phyloP scores from a whole-genome alignment of 768 basidiomycete genomes.

The Astraeus odoratus region DNA sequence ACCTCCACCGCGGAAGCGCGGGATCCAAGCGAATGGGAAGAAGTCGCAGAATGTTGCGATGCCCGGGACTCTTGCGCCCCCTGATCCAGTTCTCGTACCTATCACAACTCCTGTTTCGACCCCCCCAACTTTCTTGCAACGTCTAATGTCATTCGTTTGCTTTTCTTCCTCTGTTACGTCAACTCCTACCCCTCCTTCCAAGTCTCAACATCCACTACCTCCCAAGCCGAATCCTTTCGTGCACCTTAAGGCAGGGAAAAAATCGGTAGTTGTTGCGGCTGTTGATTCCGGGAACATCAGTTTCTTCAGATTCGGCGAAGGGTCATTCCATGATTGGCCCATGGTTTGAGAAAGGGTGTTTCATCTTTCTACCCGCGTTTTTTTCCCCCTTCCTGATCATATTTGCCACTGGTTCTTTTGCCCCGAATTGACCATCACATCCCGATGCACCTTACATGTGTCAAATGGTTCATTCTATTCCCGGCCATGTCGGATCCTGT shows the following conservation, averaged over 20 bases:
- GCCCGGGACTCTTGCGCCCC: too few species aligned
- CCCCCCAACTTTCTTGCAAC: constrained; percentile 1
- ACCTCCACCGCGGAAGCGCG: constrained; percentile 47
- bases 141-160: constrained; percentile 4
- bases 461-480: too few species aligned
- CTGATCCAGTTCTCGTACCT: constrained; percentile 3
- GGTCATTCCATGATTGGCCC: constrained; percentile 79
- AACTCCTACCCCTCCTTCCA: constrained; percentile 4
- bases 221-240: constrained; percentile 67
- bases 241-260: constrained; percentile 76
- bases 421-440: too few species aligned
- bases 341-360: constrained; percentile 34
- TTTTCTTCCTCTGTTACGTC: constrained; percentile 1
- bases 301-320: constrained; percentile 84
- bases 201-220: constrained; percentile 20
- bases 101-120: background rate
- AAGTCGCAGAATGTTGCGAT: background rate
- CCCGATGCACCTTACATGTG: too few species aligned
- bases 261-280: constrained; percentile 76
- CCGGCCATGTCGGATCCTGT: too few species aligned
- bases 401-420: too few species aligned
- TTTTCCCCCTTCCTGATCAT: background rate
- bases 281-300: constrained; percentile 84
- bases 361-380: background rate
- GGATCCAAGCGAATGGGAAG: constrained; percentile 2